Conservation (phyloP, 805 yeast species). For the Saccharomycopsis oosterbeekiorum region DNA sequence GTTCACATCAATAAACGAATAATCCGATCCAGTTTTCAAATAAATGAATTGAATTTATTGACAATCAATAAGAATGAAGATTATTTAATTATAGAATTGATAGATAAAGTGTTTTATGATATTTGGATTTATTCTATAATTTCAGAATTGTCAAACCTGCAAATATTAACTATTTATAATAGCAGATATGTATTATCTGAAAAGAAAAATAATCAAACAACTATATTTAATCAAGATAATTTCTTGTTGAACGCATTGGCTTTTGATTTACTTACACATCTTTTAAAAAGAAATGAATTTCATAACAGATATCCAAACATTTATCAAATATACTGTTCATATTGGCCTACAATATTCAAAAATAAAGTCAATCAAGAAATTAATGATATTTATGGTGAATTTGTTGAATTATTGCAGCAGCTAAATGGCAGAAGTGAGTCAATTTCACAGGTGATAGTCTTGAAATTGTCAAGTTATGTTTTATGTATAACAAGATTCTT, state of each 20-base stretch:
- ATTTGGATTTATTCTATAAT: conserved; percentile 28
- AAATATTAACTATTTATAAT: conserved; percentile 6
- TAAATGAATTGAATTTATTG: conserved; percentile 16
- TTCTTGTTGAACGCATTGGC: background rate
- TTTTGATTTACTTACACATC: conserved; percentile 3
- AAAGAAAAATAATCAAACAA: background rate
- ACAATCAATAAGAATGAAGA: conserved; percentile 21
- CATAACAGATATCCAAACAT: conserved; percentile 12
- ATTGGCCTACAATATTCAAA: conserved; percentile 8
- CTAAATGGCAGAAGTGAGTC: background rate
- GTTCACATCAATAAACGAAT: conserved; percentile 1
- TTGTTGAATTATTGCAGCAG: background rate
- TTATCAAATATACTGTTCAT: background rate
- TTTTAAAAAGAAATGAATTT: conserved; percentile 13
- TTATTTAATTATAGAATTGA: conserved; percentile 24
- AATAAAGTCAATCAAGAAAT: conserved; percentile 6
- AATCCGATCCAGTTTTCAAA: conserved; percentile 3
- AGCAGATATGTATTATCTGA: background rate
- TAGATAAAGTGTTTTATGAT: conserved; percentile 35
- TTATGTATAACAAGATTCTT: conserved; percentile 13
- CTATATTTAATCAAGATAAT: background rate
- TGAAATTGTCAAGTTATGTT: conserved; percentile 13
- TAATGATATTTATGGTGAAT: conserved; percentile 3
- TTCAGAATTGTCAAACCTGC: conserved; percentile 11
- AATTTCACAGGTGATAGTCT: background rate